Percentiles rank a stretch among this genome's conserved stretches.
phyloP scores from a whole-genome alignment of 2,329 filamentous ascomycete genomes.

The Thermothelomyces thermophilus region DNA sequence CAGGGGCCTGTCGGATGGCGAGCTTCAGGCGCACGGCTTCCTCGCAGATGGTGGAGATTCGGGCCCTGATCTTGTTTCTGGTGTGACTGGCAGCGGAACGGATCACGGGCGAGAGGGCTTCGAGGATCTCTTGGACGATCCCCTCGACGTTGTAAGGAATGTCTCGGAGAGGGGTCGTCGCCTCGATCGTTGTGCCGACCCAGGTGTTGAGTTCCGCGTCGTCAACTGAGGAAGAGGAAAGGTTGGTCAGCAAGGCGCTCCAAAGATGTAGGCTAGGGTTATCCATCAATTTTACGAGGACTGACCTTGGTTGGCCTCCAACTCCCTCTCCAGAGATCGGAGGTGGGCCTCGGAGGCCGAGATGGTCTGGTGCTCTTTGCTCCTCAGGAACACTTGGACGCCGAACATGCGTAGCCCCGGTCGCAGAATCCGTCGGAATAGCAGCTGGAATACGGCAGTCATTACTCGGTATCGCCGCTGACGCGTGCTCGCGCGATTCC shows the following conservation, averaged over 20 bases:
- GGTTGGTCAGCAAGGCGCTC: background rate
- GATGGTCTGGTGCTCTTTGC: background rate
- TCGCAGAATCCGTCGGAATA: slow-evolving; percentile 15
- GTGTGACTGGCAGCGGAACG: background rate
- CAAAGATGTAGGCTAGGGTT: too few species aligned
- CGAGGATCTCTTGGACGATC: slow-evolving; percentile 4
- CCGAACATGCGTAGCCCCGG: slow-evolving; percentile 13
- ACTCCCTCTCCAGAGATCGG: slow-evolving; percentile 9
- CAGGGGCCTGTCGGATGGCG: slow-evolving; percentile 6
- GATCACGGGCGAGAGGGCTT: slow-evolving; percentile 9
- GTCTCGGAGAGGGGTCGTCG: slow-evolving; percentile 1
- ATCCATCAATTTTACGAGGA: too few species aligned
- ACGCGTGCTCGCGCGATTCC: slow-evolving; percentile 3
- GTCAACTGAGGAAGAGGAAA: background rate
- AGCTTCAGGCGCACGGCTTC: slow-evolving; percentile 18
- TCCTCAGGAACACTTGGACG: slow-evolving; percentile 4
- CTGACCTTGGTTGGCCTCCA: slow-evolving; percentile 10
- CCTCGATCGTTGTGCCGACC: slow-evolving; percentile 7
- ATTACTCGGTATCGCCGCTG: slow-evolving; percentile 14
- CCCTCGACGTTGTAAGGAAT: slow-evolving; percentile 1
- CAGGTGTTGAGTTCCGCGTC: background rate
- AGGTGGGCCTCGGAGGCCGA: slow-evolving; percentile 9
- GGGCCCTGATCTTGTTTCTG: background rate
- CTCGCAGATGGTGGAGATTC: slow-evolving; percentile 14
- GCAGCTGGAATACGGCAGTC: slow-evolving; percentile 14